phyloP scores from a whole-genome alignment of 1,284 basidiomycete genomes.

The Microbotryum intermedium region DNA sequence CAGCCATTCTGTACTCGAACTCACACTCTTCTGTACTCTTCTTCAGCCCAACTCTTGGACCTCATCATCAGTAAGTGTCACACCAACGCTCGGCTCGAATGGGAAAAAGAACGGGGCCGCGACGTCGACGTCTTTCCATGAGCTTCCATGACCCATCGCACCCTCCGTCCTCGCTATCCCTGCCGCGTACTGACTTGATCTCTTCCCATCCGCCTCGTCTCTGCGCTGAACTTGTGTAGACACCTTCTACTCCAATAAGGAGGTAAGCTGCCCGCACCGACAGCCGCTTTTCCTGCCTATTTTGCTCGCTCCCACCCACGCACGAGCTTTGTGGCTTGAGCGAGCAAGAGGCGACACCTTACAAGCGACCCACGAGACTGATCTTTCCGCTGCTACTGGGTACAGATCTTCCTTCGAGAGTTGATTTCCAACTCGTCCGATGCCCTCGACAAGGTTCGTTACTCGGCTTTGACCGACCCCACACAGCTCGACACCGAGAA shows the following conservation, averaged over 20 bases:
- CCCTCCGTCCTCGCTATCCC: background rate
- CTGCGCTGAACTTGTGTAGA: slow-evolving; percentile 37
- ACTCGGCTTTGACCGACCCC: slow-evolving; percentile 84
- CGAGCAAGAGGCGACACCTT: too few relatives aligned
- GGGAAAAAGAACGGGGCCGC: too few relatives aligned
- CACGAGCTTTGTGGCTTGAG: too few relatives aligned
- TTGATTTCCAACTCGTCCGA: slow-evolving; percentile 75
- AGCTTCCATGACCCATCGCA: slow-evolving; percentile 1
- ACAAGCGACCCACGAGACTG: too few relatives aligned
- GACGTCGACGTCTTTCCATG: background rate
- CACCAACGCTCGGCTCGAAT: background rate
- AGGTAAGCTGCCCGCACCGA: slow-evolving; percentile 36
- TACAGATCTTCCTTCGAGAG: slow-evolving; percentile 83
- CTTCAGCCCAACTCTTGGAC: slow-evolving; percentile 47
- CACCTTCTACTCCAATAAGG: slow-evolving; percentile 98
- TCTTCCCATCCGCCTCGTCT: too few relatives aligned
- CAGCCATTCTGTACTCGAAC: slow-evolving; percentile 27
- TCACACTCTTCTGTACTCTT: background rate
- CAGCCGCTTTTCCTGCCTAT: background rate
- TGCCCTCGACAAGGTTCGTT: slow-evolving; percentile 95
- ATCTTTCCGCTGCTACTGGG: background rate
- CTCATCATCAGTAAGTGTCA: slow-evolving; percentile 66
- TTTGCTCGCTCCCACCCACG: background rate
- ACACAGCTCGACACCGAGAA: slow-evolving; percentile 75
- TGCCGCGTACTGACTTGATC: too few relatives aligned